Base-by-base conservation (phyloP, 805 yeast species). In the Starmera quercuum region DNA sequence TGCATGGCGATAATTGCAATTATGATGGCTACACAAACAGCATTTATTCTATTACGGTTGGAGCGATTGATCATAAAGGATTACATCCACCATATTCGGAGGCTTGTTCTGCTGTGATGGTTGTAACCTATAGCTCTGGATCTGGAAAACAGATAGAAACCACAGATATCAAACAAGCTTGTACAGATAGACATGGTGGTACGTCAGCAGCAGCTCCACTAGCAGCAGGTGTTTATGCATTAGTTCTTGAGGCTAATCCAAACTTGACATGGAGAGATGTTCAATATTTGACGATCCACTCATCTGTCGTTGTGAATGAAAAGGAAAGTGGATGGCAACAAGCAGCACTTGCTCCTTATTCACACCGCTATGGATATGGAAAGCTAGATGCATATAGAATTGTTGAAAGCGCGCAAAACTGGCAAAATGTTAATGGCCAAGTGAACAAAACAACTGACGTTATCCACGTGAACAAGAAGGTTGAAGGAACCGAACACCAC, bases 121-220 rank as follows among this genome's bases (percentile, higher is more conserved):
- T 82, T 13, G 94, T 85, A 2, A 87, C 97, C 0, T 92, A 87
- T 51, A 80, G 94, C 4, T 84, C 96, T 3, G 97, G 97, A 2
- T 77, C 88, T 4, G 83, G 84, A 23, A 95, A 85, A 51, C 82
- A 76, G 50, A 90, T 92, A 37, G 88, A 83, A 51, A 83, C 97
- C 6, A 83, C 96, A 2, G 95, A 84, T 53, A 69, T 84, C 28
- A 66, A 77, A 32, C 69, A 71, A 6, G 58, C 63, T 44, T 92
- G 98, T 57, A 64, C 94, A 2, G 68, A 68, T 25, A 56, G 46
- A 18, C 98, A 92, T 56, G 96, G 97, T 9, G 98, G 98, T 15
- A 92, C 98, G 0, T 90, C 97, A 16, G 98, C 98, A 0, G 97
- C 98, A 12, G 98, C 98, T 0, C 98, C 98, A 0, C 67, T 92